Conservation (phyloP, 331 rosid species). For the Acacia concinna region DNA sequence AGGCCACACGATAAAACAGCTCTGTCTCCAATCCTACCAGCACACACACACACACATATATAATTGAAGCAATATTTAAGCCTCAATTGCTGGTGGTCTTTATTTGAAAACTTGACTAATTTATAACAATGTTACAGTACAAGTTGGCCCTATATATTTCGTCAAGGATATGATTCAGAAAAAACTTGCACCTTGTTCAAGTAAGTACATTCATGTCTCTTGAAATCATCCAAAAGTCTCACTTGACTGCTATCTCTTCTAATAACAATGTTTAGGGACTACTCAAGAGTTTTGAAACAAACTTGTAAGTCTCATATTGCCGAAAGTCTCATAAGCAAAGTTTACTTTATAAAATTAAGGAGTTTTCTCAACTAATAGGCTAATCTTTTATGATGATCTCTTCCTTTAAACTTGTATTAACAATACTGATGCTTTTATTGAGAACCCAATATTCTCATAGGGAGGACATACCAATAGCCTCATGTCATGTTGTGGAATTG, state of each 20-base stretch:
- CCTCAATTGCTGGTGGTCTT: not conserved
- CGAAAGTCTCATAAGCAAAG: too few relatives aligned
- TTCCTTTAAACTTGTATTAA: too few relatives aligned
- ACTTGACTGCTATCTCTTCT: not conserved
- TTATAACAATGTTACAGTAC: not conserved
- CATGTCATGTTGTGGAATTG: not conserved
- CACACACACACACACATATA: not conserved
- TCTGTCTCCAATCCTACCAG: constrained; percentile 36
- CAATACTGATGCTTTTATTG: too few relatives aligned
- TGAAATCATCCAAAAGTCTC: not conserved
- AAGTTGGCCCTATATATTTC: not conserved
- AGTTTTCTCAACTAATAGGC: too few relatives aligned
- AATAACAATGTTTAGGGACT: too few relatives aligned
- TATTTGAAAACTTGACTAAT: not conserved
- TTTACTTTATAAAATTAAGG: too few relatives aligned
- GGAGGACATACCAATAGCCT: not conserved
- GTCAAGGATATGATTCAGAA: not conserved
- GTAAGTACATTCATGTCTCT: not conserved
- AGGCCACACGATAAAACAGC: constrained; percentile 21
- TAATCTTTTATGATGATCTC: too few relatives aligned
- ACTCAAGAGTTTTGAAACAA: too few relatives aligned
- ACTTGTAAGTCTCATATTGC: too few relatives aligned
- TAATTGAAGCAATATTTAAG: not conserved
- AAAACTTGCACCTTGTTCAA: not conserved
- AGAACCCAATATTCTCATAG: too few relatives aligned